These are phyloP conservation scores for Termitomyces sp. DNA, from an alignment of 768 basidiomycete species.

Conservation along the genomic window DNA sequence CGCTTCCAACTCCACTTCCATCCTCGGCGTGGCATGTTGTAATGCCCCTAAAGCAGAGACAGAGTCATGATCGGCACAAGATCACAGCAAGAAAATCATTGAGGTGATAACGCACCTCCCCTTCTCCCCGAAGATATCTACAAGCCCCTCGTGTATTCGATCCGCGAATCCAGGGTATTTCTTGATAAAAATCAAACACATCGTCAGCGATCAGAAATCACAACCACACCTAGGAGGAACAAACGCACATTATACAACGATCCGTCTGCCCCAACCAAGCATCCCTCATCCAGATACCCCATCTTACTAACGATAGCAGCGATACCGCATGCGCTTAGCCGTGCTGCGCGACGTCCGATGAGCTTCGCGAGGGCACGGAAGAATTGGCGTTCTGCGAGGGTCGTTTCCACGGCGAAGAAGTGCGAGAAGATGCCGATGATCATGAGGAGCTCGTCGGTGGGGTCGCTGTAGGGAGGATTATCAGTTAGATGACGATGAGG, in stretches of 20 bases:
- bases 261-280: conserved; percentile 88
- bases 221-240: not conserved
- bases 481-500: not conserved
- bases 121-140: conserved; percentile 95
- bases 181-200: conserved; percentile 33
- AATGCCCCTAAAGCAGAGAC: conserved; percentile 47
- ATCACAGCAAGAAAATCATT: not conserved
- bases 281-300: conserved; percentile 89
- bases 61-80: too few species aligned
- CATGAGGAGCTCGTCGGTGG: conserved; percentile 95
- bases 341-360: conserved; percentile 85
- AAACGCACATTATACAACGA: conserved; percentile 85
- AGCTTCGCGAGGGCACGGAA: conserved; percentile 91
- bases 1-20: conserved; percentile 92
- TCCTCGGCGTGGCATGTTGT: conserved; percentile 84
- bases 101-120: conserved; percentile 59
- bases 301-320: conserved; percentile 95
- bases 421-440: conserved; percentile 96
- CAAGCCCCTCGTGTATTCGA: conserved; percentile 86
- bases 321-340: conserved; percentile 92
- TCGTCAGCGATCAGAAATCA: not conserved
- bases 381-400: conserved; percentile 94
- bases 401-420: conserved; percentile 96
- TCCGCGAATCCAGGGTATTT: conserved; percentile 98
- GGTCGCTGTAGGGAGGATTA: conserved; percentile 53